Evolutionary conservation across 140 eudicot species (phyloP).

Genomic region (Stevia rebaudiana): DNA sequence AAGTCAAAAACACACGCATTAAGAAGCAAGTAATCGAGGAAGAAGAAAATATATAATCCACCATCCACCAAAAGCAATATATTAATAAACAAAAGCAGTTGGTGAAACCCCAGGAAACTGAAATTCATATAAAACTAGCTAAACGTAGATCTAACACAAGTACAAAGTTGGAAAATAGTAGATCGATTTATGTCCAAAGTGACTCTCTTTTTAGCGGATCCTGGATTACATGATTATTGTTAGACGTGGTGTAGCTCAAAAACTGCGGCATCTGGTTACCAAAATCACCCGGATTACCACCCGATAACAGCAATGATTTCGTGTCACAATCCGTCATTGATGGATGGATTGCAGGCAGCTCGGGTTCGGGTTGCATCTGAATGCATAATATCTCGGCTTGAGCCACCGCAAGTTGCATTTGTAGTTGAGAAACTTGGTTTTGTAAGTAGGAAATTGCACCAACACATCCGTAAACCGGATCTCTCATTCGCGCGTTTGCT

Average conservation of each 20-base stretch:
- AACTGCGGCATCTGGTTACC: conserved; percentile 54
- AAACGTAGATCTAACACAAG: conserved; percentile 22
- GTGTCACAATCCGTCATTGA: conserved; percentile 36
- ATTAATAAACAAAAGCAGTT: conserved; percentile 35
- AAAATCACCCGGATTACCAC: conserved; percentile 32
- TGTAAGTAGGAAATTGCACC: conserved; percentile 92
- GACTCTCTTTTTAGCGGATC: conserved; percentile 91
- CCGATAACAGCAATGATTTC: conserved; percentile 42
- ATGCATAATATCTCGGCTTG: conserved; percentile 90
- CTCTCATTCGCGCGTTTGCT: conserved; percentile 84
- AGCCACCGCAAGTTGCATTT: conserved; percentile 91
- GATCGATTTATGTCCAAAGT: conserved; percentile 65
- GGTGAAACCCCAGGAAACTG: conserved; percentile 30
- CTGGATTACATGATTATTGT: conserved; percentile 51
- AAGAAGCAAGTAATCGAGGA: conserved; percentile 14
- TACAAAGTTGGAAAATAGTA: neutral
- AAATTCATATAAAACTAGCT: conserved; percentile 28
- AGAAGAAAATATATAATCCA: conserved; percentile 20
- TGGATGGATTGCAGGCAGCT: conserved; percentile 26
- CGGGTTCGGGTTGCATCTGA: conserved; percentile 75
- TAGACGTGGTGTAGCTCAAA: conserved; percentile 50
- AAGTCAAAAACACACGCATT: conserved; percentile 5
- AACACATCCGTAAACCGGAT: conserved; percentile 94
- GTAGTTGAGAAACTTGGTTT: conserved; percentile 79
- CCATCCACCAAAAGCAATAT: conserved; percentile 38